phyloP scores from a whole-genome alignment of 441 rosid genomes.

The Gossypium gossypioides region DNA sequence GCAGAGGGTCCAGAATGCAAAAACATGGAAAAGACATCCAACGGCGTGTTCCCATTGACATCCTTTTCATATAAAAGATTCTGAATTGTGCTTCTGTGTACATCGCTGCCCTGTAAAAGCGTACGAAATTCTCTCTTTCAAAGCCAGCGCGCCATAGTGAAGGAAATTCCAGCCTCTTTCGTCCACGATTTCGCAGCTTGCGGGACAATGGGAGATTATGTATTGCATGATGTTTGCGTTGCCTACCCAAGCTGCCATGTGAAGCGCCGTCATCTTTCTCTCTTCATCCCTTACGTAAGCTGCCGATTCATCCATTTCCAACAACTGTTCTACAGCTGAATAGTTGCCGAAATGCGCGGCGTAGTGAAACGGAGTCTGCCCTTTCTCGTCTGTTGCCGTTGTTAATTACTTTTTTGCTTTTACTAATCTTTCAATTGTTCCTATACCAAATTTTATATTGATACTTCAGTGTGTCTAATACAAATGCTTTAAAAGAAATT shows the following conservation, averaged over 20 bases:
- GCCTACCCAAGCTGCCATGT: not conserved
- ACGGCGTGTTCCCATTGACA: not conserved
- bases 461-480: too few species aligned
- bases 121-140: too few species aligned
- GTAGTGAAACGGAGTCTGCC: conserved; percentile 27
- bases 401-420: not conserved
- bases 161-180: not conserved
- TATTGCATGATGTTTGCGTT: not conserved
- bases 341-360: not conserved
- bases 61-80: not conserved
- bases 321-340: not conserved
- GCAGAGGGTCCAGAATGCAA: too few species aligned
- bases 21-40: not conserved
- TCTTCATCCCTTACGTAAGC: not conserved
- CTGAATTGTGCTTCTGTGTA: not conserved
- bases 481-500: too few species aligned
- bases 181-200: not conserved
- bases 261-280: not conserved
- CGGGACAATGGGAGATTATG: not conserved
- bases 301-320: not conserved
- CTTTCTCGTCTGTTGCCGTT: conserved; percentile 2
- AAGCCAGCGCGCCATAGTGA: not conserved
- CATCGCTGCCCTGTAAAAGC: too few species aligned
- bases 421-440: not conserved
- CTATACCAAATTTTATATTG: too few species aligned